These are phyloP conservation scores for Fraxinus baroniana DNA, from an alignment of 305 asterid genomes.

Conservation along the genomic window DNA sequence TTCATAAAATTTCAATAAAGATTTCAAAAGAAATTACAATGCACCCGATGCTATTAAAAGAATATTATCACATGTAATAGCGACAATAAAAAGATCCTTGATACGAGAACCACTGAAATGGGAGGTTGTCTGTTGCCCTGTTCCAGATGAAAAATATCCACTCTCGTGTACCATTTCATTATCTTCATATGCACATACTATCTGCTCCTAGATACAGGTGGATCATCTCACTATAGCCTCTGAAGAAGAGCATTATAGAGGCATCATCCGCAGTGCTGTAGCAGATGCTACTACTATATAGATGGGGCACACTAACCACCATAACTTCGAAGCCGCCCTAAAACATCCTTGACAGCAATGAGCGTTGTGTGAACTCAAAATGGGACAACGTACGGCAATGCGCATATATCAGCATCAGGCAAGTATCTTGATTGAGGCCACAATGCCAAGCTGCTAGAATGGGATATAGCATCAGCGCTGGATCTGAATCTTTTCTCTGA, in stretches of 20 bases:
- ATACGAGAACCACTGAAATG: background rate
- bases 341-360: background rate
- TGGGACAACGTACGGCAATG: conserved; percentile 44
- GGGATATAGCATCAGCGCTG: conserved; percentile 12
- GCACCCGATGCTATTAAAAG: background rate
- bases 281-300: conserved; percentile 2
- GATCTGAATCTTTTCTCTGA: conserved; percentile 21
- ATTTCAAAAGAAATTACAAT: background rate
- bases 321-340: background rate
- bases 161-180: background rate
- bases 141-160: background rate
- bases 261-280: background rate
- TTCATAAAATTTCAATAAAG: background rate
- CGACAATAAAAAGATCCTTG: background rate
- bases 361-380: conserved; percentile 23
- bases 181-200: background rate
- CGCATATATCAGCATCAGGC: conserved; percentile 32
- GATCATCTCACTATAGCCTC: background rate
- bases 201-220: background rate
- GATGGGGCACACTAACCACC: background rate
- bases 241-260: background rate
- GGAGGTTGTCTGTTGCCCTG: background rate
- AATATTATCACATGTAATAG: background rate
- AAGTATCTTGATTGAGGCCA: conserved; percentile 37
- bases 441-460: conserved; percentile 30